Base-by-base conservation (phyloP, 73 alveolate genomes). In the Urostyla sp. region DNA sequence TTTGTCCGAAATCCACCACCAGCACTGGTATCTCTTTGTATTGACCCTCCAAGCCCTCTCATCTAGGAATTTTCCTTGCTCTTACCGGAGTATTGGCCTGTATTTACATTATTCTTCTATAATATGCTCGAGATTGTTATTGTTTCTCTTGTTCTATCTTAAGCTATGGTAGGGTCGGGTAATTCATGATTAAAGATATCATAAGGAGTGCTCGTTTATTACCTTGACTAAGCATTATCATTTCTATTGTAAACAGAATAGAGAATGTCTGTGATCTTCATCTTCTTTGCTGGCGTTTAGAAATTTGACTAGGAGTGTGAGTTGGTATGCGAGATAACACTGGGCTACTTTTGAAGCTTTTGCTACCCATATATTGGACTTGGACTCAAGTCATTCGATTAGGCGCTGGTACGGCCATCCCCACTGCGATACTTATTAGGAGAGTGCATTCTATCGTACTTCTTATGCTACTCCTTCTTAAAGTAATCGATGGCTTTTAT, bases 251-350 rank as follows among this genome's bases (percentile, higher is more conserved):
- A 23, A n/a, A 27, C 4, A 11, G 61, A 57, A 63, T 63, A 63
- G 15, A 63, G 37, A 10, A 63, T 40, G 26, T 63, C 79, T 13
- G 79, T 40, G 30, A 63, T 10, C 15, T 32, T 34, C 37, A 5
- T 63, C 72, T 58, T 58, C 45, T 31, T 63, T 43, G 37, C 79
- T 5, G 79, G 79, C 5, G 79, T 63, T 21, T 63, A 63, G 18
- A 45, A 21, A 43, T 43, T 43, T 34, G 20, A 10, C 20, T 40
- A 11, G 51, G 79, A 16, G 26, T 40, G 5, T 11, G 37, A 55
- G n/a, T n/a, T n/a, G n/a, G n/a, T n/a, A n/a, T n/a, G n/a, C n/a
- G n/a, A n/a, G n/a, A n/a, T n/a, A n/a, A n/a, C n/a, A n/a, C n/a
- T n/a, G n/a, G n/a, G n/a, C n/a, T n/a, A n/a, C 23, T 31, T 6